Percentiles rank a stretch among this genome's conserved stretches.
phyloP scores from a whole-genome alignment of 306 rosid genomes.

The Oemleria cerasiformis region DNA sequence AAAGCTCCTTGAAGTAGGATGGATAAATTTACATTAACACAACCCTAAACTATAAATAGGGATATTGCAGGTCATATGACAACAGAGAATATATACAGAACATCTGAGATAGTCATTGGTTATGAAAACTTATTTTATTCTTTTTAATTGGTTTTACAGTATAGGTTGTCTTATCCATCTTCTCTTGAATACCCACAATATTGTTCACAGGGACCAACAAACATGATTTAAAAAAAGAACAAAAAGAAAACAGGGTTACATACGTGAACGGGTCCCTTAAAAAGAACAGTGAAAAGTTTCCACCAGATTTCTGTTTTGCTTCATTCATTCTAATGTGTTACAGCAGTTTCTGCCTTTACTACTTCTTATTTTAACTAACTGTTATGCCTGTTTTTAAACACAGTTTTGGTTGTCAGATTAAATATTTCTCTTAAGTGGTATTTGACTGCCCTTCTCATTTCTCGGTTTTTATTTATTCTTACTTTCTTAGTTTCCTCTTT shows the following conservation, averaged over 20 bases:
- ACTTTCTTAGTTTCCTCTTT: slow-evolving; percentile 16
- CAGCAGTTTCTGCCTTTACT: background rate
- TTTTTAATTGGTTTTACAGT: background rate
- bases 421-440: background rate
- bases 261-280: background rate
- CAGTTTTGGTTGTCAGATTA: background rate
- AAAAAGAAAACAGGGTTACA: background rate
- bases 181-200: background rate
- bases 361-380: background rate
- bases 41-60: background rate
- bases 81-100: background rate
- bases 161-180: background rate
- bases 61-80: background rate
- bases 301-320: background rate
- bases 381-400: background rate
- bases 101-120: background rate
- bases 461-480: background rate
- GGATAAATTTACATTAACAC: background rate
- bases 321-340: background rate
- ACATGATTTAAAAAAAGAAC: too few relatives aligned
- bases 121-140: background rate
- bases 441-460: background rate
- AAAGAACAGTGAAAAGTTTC: background rate
- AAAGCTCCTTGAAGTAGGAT: background rate
- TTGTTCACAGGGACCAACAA: background rate